These are phyloP conservation scores for Ambrosiella beaveri DNA, from an alignment of 2,329 filamentous ascomycete species.

Conservation along the genomic window DNA sequence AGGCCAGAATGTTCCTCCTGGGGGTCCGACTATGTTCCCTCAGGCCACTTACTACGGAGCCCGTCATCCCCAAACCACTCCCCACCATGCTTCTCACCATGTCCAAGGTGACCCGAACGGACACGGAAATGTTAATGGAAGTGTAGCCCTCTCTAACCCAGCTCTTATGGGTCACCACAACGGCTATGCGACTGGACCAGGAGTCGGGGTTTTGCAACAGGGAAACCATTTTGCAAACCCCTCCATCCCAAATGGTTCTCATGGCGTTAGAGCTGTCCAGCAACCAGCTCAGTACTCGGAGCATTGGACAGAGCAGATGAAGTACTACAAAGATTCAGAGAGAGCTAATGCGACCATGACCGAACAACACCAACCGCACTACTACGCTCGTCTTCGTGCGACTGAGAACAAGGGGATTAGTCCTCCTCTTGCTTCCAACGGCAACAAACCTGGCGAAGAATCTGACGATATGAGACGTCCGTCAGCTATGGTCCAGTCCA, in stretches of 20 bases:
- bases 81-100: slow-evolving; percentile 47
- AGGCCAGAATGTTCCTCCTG: slow-evolving; percentile 3
- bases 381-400: slow-evolving; percentile 56
- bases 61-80: slow-evolving; percentile 22
- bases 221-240: slow-evolving; percentile 10
- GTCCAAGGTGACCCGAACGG: slow-evolving; percentile 37
- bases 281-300: slow-evolving; percentile 39
- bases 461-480: slow-evolving; percentile 40
- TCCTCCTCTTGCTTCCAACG: slow-evolving; percentile 31
- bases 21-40: neutral
- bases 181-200: slow-evolving; percentile 8
- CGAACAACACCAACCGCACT: slow-evolving; percentile 46
- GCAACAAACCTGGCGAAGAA: slow-evolving; percentile 36
- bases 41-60: neutral
- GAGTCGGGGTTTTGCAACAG: slow-evolving; percentile 9
- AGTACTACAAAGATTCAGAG: slow-evolving; percentile 61
- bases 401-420: slow-evolving; percentile 50
- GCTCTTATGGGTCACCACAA: slow-evolving; percentile 21
- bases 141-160: slow-evolving; percentile 22
- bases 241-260: slow-evolving; percentile 36
- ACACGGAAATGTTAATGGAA: slow-evolving; percentile 35
- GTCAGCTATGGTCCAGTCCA: slow-evolving; percentile 47
- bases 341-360: slow-evolving; percentile 55
- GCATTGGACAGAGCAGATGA: slow-evolving; percentile 80
- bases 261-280: slow-evolving; percentile 28